Conservation (phyloP, 2,329 filamentous ascomycete genomes). For the Nakataea oryzae region DNA sequence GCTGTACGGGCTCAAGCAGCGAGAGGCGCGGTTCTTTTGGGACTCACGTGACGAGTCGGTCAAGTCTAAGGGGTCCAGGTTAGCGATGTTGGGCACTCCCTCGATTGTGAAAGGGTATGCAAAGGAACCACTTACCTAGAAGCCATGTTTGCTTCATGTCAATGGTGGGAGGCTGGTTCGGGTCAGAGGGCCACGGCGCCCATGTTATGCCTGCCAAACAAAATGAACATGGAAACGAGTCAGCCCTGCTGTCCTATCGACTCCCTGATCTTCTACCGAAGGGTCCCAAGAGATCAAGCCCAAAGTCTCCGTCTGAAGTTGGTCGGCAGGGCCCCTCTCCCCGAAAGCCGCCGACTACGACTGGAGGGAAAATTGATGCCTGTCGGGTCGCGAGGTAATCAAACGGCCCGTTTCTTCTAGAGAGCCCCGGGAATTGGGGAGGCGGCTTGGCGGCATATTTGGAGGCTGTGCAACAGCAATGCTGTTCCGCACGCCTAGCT, state of each 20-base stretch:
- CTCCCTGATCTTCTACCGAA: background rate
- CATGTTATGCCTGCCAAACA: background rate
- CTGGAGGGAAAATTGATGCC: background rate
- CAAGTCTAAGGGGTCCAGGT: constrained; percentile 49
- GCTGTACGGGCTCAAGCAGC: background rate
- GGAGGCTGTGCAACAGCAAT: background rate
- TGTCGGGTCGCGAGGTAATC: background rate
- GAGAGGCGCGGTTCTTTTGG: background rate
- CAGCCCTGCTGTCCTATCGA: background rate
- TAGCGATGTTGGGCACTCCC: constrained; percentile 8
- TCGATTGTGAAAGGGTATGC: background rate
- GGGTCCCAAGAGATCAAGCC: background rate
- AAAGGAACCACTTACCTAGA: constrained; percentile 33
- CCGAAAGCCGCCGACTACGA: background rate
- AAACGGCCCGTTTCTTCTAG: background rate
- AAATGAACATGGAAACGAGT: too few relatives aligned
- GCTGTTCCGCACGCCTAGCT: background rate
- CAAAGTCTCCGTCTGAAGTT: background rate
- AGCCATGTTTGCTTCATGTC: constrained; percentile 39
- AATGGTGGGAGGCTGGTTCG: constrained; percentile 4
- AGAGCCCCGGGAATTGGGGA: background rate
- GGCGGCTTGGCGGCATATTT: background rate
- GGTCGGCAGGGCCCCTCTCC: background rate
- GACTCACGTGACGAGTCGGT: constrained; percentile 79
- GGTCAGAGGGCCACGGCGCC: background rate